Base-by-base conservation (phyloP, 345 rosid genomes). In the Abelmoschus esculentus region DNA sequence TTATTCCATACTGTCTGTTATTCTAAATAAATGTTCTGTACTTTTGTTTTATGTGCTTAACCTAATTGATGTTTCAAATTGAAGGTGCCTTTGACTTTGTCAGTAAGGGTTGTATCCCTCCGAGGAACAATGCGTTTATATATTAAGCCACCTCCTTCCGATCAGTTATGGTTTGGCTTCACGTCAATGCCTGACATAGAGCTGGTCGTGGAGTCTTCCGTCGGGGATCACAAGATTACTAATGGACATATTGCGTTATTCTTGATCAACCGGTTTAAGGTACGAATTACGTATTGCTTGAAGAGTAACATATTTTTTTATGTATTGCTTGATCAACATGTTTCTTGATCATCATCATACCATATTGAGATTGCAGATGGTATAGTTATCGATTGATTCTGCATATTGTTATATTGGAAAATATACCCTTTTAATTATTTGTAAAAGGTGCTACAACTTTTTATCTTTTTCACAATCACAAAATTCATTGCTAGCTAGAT, bases 41-140 rank as follows among this genome's bases (percentile, higher is more conserved):
- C n/a, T 22, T 2, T 11, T 46, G 3, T 3, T 47, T 22, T 22
- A 22, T 22, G 17, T 47, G 14, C 52, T 47, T 47, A 47, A 4
- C 13, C 53, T 49, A 7, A 70, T 71, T 67, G 19, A 42, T 66
- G 73, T 74, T 52, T 49, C 53, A 49, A 13, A 14, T 49, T 49
- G 53, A 6, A 49, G 26, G 26, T 22, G 26, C 26, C 26, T 22
- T 22, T 22, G 26, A 22, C 26, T 22, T 22, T 22, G 26, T 22
- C 26, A 22, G 26, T 22, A 22, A 22, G 26, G 26, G 26, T 22
- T 22, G 26, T 22, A 22, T 22, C 26, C 26, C 26, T 22, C 26
- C 26, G 26, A 22, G 26, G 26, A 22, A 22, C 26, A 22, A 22
- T 22, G 26, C 26, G 26, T 22, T 22, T 22, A 22, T 22, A 22